Evolutionary conservation across 495 filamentous ascomycete species (phyloP).

Genomic region (Aspergillus conjunctus): DNA sequence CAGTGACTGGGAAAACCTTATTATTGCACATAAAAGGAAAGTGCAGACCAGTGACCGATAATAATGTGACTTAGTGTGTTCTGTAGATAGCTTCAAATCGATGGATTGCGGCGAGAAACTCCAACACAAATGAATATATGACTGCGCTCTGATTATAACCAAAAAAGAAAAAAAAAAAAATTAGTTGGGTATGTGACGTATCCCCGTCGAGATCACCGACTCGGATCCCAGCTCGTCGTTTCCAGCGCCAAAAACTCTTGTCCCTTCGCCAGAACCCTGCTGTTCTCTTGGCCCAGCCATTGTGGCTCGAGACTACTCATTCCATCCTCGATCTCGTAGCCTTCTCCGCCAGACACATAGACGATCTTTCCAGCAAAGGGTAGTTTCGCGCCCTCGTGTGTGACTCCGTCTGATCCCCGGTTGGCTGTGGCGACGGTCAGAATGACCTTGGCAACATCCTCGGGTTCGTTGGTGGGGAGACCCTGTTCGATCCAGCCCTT

Average conservation of each 20-base stretch:
- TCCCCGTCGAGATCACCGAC: background rate
- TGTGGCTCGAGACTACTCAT: constrained; percentile 2
- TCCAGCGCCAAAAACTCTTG: constrained; percentile 7
- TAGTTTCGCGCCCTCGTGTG: constrained; percentile 2
- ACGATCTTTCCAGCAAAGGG: constrained; percentile 16
- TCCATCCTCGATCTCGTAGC: constrained; percentile 10
- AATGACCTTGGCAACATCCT: constrained; percentile 9
- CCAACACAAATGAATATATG: no score
- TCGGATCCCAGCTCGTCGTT: constrained; percentile 8
- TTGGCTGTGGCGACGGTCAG: constrained; percentile 6
- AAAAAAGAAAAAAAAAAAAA: no score
- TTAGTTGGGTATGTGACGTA: no score
- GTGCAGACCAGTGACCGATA: no score
- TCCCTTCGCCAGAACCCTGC: constrained; percentile 3
- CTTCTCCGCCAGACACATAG: constrained; percentile 7
- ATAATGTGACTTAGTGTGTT: no score
- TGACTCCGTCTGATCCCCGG: background rate
- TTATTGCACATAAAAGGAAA: no score
- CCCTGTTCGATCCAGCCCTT: constrained; percentile 3
- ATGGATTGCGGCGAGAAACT: no score
- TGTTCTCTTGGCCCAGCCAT: constrained; percentile 11
- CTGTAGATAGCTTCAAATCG: no score
- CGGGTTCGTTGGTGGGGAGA: constrained; percentile 5
- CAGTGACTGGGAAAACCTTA: no score
- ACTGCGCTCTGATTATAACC: no score